These are phyloP conservation scores for Anisogramma anomala DNA, from an alignment of 2,329 filamentous ascomycete species.

Conservation along the genomic window DNA sequence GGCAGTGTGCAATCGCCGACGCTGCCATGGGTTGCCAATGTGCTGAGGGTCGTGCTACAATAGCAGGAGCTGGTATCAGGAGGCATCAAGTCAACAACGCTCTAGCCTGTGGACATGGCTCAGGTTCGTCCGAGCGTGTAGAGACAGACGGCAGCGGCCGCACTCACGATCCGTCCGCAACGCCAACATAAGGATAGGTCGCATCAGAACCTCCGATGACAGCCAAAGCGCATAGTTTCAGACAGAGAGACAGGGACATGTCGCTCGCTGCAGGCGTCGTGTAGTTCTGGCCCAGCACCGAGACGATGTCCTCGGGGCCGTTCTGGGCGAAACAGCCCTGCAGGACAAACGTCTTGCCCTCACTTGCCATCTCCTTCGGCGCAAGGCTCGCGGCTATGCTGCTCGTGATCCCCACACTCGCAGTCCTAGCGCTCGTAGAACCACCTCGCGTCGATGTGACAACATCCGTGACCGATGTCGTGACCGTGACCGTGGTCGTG, in stretches of 20 bases:
- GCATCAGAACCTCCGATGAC: background rate
- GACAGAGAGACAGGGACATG: conserved; percentile 5
- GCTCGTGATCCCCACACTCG: background rate
- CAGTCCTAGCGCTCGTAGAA: background rate
- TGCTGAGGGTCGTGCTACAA: conserved; percentile 5
- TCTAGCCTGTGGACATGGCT: background rate
- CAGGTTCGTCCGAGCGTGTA: no score
- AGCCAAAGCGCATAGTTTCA: conserved; percentile 1
- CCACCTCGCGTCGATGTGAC: background rate
- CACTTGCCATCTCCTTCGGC: background rate
- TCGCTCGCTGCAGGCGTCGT: background rate
- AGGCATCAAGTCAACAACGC: background rate
- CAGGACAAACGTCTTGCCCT: background rate
- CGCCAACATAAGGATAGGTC: conserved; percentile 2
- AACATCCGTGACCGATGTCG: background rate
- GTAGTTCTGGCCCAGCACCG: conserved; percentile 1
- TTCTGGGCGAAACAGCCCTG: conserved; percentile 8
- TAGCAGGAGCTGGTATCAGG: conserved; percentile 4
- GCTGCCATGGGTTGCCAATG: background rate
- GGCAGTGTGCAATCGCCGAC: background rate
- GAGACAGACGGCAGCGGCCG: background rate
- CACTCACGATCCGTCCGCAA: conserved; percentile 6
- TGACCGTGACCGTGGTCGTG: background rate
- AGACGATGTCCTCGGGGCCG: background rate
- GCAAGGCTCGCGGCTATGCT: background rate